Conservation (phyloP, 352 stramenopile genomes). For the Globisporangium uncinulatum region DNA sequence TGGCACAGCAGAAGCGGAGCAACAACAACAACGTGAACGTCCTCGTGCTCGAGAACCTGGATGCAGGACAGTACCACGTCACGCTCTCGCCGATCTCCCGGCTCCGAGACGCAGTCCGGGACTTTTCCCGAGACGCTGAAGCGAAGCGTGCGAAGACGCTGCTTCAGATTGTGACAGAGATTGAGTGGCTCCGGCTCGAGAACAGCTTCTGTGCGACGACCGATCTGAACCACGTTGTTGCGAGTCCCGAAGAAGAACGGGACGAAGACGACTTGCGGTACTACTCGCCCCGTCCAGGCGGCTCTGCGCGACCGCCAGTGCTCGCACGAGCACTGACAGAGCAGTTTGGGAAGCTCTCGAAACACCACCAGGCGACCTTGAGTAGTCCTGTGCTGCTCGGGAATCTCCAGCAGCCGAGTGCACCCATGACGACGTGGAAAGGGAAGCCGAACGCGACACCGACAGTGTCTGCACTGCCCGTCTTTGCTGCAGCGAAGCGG, state of each 20-base stretch:
- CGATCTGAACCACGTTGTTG: constrained; percentile 65
- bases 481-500: constrained; percentile 21
- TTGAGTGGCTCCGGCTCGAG: constrained; percentile 80
- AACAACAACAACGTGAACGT: constrained; percentile 74
- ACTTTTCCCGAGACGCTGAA: constrained; percentile 67
- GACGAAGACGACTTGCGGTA: constrained; percentile 53
- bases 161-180: constrained; percentile 72
- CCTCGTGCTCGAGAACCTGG: constrained; percentile 80
- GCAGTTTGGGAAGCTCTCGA: constrained; percentile 15
- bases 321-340: constrained; percentile 24
- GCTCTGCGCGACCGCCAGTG: constrained; percentile 13
- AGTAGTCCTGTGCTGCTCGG: background rate
- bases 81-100: constrained; percentile 75
- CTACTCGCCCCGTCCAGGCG: constrained; percentile 54
- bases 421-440: background rate
- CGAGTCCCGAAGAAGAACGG: constrained; percentile 42
- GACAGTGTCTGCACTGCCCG: too few species aligned
- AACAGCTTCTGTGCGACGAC: constrained; percentile 79
- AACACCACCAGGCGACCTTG: background rate
- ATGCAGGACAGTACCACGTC: constrained; percentile 80
- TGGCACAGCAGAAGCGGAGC: constrained; percentile 76
- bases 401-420: too few species aligned
- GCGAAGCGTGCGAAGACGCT: constrained; percentile 77
- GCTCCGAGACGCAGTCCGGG: constrained; percentile 57
- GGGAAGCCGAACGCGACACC: too few species aligned